phyloP scores from a whole-genome alignment of 2,329 filamentous ascomycete species.

The Tolypocladium album region DNA sequence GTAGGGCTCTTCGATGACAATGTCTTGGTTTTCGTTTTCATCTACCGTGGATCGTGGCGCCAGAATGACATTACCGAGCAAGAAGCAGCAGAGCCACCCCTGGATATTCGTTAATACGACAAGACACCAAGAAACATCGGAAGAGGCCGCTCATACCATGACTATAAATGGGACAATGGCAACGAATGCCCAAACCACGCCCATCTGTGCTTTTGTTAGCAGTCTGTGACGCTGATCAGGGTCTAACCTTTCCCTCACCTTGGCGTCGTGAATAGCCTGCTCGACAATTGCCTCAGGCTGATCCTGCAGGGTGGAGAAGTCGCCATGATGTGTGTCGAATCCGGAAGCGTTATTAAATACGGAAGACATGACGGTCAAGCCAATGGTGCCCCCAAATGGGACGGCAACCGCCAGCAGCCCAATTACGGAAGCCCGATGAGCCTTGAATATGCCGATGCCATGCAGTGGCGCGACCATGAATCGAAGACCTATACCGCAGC shows the following conservation, averaged over 20 bases:
- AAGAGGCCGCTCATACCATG: constrained; percentile 16
- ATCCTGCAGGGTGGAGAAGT: constrained; percentile 13
- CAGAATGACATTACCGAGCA: constrained; percentile 21
- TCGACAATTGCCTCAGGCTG: constrained; percentile 3
- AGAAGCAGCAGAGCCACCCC: constrained; percentile 14
- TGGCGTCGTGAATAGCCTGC: constrained; percentile 15
- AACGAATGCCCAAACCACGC: constrained; percentile 56
- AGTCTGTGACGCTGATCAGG: too few relatives aligned
- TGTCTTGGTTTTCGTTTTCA: constrained; percentile 13
- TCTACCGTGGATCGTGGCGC: constrained; percentile 12
- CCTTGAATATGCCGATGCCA: constrained; percentile 49
- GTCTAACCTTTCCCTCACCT: constrained; percentile 6
- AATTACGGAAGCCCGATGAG: constrained; percentile 45
- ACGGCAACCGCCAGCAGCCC: constrained; percentile 48
- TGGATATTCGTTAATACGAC: constrained; percentile 1
- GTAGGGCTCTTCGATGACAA: constrained; percentile 18
- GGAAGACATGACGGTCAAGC: constrained; percentile 55
- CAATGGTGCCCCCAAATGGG: constrained; percentile 54
- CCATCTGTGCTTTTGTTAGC: constrained; percentile 20
- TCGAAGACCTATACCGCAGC: constrained; percentile 51
- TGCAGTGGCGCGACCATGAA: constrained; percentile 56
- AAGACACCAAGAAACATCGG: background rate
- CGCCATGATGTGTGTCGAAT: constrained; percentile 10
- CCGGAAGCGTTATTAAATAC: constrained; percentile 52
- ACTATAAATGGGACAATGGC: constrained; percentile 49